Conservation (phyloP, 2,329 filamentous ascomycete species). For the Coniochaeta sp. region DNA sequence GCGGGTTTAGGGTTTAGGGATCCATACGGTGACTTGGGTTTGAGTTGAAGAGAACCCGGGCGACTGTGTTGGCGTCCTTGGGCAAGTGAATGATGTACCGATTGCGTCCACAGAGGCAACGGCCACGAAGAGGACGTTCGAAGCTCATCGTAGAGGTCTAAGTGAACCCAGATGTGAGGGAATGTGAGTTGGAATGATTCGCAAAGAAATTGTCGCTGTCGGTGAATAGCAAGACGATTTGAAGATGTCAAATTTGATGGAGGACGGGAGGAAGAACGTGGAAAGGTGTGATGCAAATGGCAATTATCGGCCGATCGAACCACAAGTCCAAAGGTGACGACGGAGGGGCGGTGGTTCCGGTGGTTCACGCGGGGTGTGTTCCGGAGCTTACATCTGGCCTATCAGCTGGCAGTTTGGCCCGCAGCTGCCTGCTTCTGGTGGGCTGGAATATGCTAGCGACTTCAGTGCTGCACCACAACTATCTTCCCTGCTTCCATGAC, state of each 20-base stretch:
- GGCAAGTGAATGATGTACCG: conserved; percentile 71
- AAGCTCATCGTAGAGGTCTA: conserved; percentile 26
- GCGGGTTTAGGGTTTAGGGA: neutral
- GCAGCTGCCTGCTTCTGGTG: neutral
- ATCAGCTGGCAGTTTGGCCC: neutral
- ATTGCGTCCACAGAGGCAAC: conserved; percentile 82
- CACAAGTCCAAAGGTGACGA: neutral
- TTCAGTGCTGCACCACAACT: neutral
- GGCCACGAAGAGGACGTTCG: conserved; percentile 57
- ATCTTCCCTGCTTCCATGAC: neutral
- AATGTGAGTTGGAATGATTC: neutral
- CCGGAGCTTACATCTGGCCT: neutral
- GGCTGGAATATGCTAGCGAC: neutral
- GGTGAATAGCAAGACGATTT: neutral
- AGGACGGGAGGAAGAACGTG: neutral
- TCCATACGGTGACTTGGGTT: conserved; percentile 64
- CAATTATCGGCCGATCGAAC: neutral
- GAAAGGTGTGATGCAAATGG: neutral
- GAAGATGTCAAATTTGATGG: neutral
- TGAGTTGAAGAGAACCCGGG: conserved; percentile 70
- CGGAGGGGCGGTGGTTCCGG: neutral
- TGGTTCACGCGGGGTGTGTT: neutral
- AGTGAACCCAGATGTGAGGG: neutral
- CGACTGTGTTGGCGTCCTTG: conserved; percentile 42
- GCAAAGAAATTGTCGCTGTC: neutral